Conservation (phyloP, 2,329 filamentous ascomycete genomes). For the Aureobasidium zeae region DNA sequence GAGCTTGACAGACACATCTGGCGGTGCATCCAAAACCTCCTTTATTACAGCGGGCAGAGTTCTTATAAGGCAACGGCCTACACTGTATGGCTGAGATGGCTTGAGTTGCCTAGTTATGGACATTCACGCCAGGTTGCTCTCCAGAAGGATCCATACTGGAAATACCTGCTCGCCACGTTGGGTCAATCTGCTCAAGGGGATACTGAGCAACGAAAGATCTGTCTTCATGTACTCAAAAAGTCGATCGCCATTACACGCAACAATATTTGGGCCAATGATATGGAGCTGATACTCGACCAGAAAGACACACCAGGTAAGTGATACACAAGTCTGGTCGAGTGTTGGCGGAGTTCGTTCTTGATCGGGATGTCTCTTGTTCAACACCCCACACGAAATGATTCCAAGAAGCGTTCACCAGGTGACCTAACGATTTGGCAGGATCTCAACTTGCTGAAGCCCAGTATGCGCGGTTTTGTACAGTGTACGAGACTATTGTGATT, state of each 20-base stretch:
- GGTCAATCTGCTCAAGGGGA: slow-evolving; percentile 29
- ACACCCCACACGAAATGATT: background rate
- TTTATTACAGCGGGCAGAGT: background rate
- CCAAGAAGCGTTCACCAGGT: background rate
- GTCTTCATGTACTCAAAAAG: slow-evolving; percentile 36
- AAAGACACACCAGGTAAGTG: slow-evolving; percentile 20
- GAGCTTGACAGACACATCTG: slow-evolving; percentile 11
- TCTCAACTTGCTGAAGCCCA: slow-evolving; percentile 20
- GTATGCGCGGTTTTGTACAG: slow-evolving; percentile 36
- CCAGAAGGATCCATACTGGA: slow-evolving; percentile 32
- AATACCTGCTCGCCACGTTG: slow-evolving; percentile 30
- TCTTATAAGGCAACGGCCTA: slow-evolving; percentile 15
- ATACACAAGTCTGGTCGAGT: background rate
- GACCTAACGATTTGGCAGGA: background rate
- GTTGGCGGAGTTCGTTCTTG: background rate
- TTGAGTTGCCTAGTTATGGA: slow-evolving; percentile 10
- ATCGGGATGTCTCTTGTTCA: background rate
- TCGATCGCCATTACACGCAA: slow-evolving; percentile 27
- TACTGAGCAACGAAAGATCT: slow-evolving; percentile 38
- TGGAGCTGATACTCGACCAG: slow-evolving; percentile 9
- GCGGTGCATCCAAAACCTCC: slow-evolving; percentile 7
- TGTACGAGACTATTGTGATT: slow-evolving; percentile 42
- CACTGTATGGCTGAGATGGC: slow-evolving; percentile 17
- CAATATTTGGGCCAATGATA: slow-evolving; percentile 14
- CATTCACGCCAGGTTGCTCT: slow-evolving; percentile 5